Evolutionary conservation across 148 eudicot species (phyloP).

Genomic region (Persicaria maculosa): DNA sequence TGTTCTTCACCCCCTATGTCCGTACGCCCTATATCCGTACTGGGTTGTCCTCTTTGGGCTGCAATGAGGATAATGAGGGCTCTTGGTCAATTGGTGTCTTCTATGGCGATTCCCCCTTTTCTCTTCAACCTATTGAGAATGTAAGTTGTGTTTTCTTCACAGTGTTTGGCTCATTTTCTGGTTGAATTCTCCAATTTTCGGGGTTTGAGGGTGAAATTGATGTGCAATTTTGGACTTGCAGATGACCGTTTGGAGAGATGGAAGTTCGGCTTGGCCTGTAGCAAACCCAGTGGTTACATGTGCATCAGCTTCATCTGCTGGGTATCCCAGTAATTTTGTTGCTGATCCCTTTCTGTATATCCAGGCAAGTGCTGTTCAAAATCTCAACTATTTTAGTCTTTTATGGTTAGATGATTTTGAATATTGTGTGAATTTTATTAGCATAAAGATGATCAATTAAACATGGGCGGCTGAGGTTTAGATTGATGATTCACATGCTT

Average conservation of each 20-base stretch:
- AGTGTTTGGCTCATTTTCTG: neutral
- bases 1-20: conserved; percentile 42
- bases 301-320: conserved; percentile 66
- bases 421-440: neutral
- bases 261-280: conserved; percentile 79
- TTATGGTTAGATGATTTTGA: neutral
- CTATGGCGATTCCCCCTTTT: conserved; percentile 76
- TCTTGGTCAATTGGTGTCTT: conserved; percentile 90
- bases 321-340: conserved; percentile 85
- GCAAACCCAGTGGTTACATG: conserved; percentile 89
- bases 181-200: neutral
- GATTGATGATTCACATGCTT: conserved; percentile 8
- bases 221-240: conserved; percentile 23
- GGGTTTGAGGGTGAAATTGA: neutral
- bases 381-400: neutral
- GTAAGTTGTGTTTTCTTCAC: conserved; percentile 28
- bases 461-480: neutral
- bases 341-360: conserved; percentile 90
- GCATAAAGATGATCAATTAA: neutral
- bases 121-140: conserved; percentile 64
- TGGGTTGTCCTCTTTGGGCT: conserved; percentile 30
- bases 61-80: conserved; percentile 72
- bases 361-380: conserved; percentile 39
- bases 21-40: conserved; percentile 24
- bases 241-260: conserved; percentile 50